Conservation (phyloP, 1,139 yeast genomes). For the Saccharomyces hybrid region DNA sequence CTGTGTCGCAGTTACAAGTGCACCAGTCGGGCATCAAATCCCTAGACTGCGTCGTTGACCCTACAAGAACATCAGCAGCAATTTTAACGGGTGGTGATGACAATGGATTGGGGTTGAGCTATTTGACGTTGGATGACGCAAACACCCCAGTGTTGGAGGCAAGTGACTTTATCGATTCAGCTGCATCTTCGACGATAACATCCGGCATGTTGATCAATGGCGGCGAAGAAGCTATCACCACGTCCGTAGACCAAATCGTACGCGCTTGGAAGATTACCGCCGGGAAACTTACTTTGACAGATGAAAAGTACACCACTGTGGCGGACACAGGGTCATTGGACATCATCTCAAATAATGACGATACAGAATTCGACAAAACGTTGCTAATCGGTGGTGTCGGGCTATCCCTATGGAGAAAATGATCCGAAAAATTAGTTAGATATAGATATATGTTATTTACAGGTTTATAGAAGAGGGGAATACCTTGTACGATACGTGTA, state of each 20-base stretch:
- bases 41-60: constrained; percentile 27
- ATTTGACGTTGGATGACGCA: constrained; percentile 31
- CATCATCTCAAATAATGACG: constrained; percentile 28
- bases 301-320: constrained; percentile 60
- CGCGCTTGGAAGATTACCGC: constrained; percentile 49
- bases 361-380: constrained; percentile 19
- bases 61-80: constrained; percentile 24
- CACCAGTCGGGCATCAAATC: constrained; percentile 85
- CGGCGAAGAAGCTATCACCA: constrained; percentile 29
- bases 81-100: constrained; percentile 88
- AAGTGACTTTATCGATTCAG: constrained; percentile 39
- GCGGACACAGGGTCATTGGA: constrained; percentile 85
- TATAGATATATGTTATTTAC: background rate
- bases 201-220: constrained; percentile 39
- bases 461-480: background rate
- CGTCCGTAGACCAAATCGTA: constrained; percentile 70
- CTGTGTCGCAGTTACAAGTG: constrained; percentile 32
- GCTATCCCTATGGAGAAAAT: constrained; percentile 43
- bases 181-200: constrained; percentile 86
- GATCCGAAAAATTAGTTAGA: background rate
- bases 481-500: background rate
- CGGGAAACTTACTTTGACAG: constrained; percentile 34
- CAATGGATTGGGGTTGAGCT: constrained; percentile 54
- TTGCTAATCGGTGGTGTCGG: constrained; percentile 67
- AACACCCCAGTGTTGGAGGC: constrained; percentile 14